These are phyloP conservation scores for Agaricus blazei DNA, from an alignment of 768 basidiomycete species.

Conservation along the genomic window DNA sequence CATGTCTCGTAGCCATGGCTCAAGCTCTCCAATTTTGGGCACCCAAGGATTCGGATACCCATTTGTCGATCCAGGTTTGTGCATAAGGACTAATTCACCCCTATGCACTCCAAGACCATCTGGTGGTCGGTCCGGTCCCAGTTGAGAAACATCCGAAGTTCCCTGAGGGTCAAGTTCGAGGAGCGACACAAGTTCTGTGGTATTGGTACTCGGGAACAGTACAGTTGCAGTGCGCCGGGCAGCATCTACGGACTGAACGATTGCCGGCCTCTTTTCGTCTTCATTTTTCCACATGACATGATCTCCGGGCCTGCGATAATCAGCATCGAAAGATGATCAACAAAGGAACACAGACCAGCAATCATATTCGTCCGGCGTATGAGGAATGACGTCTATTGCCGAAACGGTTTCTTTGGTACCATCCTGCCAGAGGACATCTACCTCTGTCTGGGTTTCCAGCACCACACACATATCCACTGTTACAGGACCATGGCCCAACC, in stretches of 20 bases:
- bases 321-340: constrained; percentile 2
- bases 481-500: constrained; percentile 39
- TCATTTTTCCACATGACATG: constrained; percentile 83
- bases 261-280: constrained; percentile 55
- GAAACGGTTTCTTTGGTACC: constrained; percentile 59
- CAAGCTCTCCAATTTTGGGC: constrained; percentile 81
- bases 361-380: constrained; percentile 87
- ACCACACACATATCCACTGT: constrained; percentile 58
- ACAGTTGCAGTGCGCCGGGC: constrained; percentile 66
- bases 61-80: constrained; percentile 65
- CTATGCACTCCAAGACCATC: constrained; percentile 76
- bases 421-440: constrained; percentile 85
- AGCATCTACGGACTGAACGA: constrained; percentile 77
- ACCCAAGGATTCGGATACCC: constrained; percentile 65
- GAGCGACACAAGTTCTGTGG: constrained; percentile 65
- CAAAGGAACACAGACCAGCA: constrained; percentile 58
- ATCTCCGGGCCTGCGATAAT: constrained; percentile 74
- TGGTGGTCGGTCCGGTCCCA: constrained; percentile 31
- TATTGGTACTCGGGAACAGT: constrained; percentile 47
- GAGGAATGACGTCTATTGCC: constrained; percentile 69
- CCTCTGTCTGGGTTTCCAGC: constrained; percentile 61
- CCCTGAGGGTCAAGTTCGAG: constrained; percentile 90
- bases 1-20: constrained; percentile 68
- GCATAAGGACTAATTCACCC: constrained; percentile 83
- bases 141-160: constrained; percentile 42